Evolutionary conservation across 1,284 basidiomycete species (phyloP).

Genomic region (Cryptococcus hybrid): DNA sequence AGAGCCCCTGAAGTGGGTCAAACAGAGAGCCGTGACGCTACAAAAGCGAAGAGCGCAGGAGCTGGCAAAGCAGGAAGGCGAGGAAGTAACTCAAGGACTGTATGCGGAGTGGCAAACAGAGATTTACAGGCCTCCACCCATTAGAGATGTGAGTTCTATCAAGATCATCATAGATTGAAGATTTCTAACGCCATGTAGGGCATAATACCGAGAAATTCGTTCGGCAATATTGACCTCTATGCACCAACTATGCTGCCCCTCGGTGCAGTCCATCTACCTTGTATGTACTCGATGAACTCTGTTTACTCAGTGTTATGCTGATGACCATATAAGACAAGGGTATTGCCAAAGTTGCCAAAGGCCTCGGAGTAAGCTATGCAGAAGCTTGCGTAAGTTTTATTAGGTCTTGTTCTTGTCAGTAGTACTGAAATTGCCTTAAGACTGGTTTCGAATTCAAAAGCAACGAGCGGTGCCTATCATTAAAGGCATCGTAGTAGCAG

Average conservation of each 20-base stretch:
- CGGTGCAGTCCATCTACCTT: constrained; percentile 83
- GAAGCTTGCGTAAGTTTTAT: constrained; percentile 67
- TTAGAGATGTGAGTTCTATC: constrained; percentile 67
- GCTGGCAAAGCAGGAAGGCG: constrained; percentile 58
- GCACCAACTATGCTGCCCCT: constrained; percentile 90
- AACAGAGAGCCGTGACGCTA: constrained; percentile 80
- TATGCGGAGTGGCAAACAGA: constrained; percentile 88
- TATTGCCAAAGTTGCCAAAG: constrained; percentile 81
- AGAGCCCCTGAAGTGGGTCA: constrained; percentile 87
- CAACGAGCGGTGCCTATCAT: constrained; percentile 85
- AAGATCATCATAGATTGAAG: constrained; percentile 66
- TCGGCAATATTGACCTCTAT: constrained; percentile 97
- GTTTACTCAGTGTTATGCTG: constrained; percentile 4
- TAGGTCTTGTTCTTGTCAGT: background rate
- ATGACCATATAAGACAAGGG: constrained; percentile 65
- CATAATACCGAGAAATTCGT: constrained; percentile 88
- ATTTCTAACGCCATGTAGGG: constrained; percentile 59
- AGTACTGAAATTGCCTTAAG: constrained; percentile 10
- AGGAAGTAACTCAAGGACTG: constrained; percentile 77
- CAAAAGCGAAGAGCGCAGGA: constrained; percentile 81
- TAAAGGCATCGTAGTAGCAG: constrained; percentile 81
- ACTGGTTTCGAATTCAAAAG: constrained; percentile 86
- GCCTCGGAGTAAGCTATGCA: constrained; percentile 82
- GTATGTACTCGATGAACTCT: constrained; percentile 55
- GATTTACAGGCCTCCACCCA: constrained; percentile 71